Base-by-base conservation (phyloP, 768 basidiomycete genomes). In the Suillus decipiens region DNA sequence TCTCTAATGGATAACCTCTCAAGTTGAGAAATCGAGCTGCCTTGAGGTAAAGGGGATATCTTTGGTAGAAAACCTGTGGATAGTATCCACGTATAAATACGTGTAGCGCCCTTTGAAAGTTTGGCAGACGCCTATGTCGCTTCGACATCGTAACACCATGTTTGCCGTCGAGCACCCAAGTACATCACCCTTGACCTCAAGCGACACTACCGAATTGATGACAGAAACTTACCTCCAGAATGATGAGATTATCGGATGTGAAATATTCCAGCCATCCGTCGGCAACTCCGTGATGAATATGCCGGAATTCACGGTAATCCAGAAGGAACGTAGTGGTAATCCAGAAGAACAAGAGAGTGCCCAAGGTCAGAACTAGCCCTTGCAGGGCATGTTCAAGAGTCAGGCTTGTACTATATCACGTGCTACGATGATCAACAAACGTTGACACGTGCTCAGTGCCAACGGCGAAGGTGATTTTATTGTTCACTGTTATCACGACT, bases 161-260 rank as follows among this genome's bases (percentile, higher is more conserved):
- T 57, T 37, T 37, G 55, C 37, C 19, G 24, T 57, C 39, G 39
- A 57, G 41, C 39, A 57, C 56, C 17, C 24, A 39, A 31, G 56
- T 15, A 41, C 17, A 57, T 31, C 39, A 12, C 37, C 24, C 39
- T 57, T 17, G 4, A 57, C 55, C 37, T 57, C 56, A 33, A 57
- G 39, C 56, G 17, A 57, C 24, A 19, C 36, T 17, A 24, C 22
- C 8, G 36, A 37, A 56, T 15, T 15, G 14, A 39, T 37, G 34
- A 17, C n/a, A 17, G 37, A 39, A 17, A 39, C 37, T 24, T 39
- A 17, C 22, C 55, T 56, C 36, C 22, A 24, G 37, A 56, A 57
- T 56, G 24, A 39, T 56, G 55, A 56, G 55, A 56, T 57, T 57
- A 41, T 41, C 56, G 56, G 17, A 57, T 57, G 28, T 28, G 56